These are phyloP conservation scores for Aspergillus quadricinctus DNA, from an alignment of 2,329 filamentous ascomycete species.

Conservation along the genomic window DNA sequence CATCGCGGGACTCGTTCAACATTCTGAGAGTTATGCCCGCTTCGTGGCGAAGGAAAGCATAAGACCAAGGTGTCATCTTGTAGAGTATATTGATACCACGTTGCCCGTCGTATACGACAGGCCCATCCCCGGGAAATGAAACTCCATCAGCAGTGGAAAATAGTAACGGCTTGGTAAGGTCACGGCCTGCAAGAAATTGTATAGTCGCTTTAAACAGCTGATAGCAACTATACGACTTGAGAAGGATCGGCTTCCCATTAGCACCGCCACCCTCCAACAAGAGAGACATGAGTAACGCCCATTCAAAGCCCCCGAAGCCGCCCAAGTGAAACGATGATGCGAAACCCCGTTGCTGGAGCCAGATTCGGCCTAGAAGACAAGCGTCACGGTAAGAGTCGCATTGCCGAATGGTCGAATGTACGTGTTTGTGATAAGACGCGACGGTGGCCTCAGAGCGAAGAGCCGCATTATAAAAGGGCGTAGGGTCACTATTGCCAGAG, in stretches of 20 bases:
- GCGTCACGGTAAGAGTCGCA: conserved; percentile 75
- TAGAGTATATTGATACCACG: conserved; percentile 77
- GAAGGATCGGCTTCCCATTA: conserved; percentile 67
- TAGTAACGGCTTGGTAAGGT: conserved; percentile 66
- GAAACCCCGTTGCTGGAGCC: conserved; percentile 86
- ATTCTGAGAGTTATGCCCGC: conserved; percentile 70
- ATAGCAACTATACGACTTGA: conserved; percentile 78
- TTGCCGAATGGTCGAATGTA: conserved; percentile 65
- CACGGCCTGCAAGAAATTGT: conserved; percentile 75
- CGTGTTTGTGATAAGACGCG: conserved; percentile 67
- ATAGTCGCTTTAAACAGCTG: conserved; percentile 92
- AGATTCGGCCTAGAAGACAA: conserved; percentile 78
- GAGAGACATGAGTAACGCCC: conserved; percentile 73
- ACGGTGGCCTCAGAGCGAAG: conserved; percentile 73
- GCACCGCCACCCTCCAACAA: conserved; percentile 73
- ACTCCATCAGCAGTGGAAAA: conserved; percentile 23
- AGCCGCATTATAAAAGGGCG: conserved; percentile 85
- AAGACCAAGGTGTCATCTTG: conserved; percentile 88
- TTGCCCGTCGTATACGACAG: conserved; percentile 72
- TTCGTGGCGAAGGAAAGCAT: conserved; percentile 66
- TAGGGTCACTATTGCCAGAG: conserved; percentile 49
- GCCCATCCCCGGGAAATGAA: conserved; percentile 46
- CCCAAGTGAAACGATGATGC: conserved; percentile 64
- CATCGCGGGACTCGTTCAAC: conserved; percentile 66
- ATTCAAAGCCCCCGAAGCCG: conserved; percentile 92